Conservation (phyloP, 805 yeast genomes). For the Metschnikowia similis region DNA sequence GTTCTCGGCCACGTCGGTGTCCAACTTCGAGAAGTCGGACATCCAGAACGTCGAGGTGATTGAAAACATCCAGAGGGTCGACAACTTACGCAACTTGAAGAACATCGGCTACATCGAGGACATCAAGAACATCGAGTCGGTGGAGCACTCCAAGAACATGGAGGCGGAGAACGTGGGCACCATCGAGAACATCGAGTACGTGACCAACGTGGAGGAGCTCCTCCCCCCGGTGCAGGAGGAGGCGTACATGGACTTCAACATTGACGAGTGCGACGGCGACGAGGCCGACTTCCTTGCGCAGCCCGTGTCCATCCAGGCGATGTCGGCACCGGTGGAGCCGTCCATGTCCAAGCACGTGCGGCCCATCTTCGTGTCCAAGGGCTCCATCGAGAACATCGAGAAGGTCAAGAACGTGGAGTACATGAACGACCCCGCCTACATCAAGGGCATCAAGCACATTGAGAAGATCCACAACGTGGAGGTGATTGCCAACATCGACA, state of each 20-base stretch:
- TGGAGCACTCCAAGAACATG: constrained; percentile 3
- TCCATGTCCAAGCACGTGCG: not conserved
- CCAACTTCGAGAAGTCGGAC: not conserved
- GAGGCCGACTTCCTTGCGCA: not conserved
- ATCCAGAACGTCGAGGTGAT: constrained; percentile 1
- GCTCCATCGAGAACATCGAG: not conserved
- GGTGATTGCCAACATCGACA: not conserved
- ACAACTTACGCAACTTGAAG: not conserved
- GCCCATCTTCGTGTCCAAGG: not conserved
- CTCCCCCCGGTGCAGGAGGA: not conserved
- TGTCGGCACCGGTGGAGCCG: not conserved
- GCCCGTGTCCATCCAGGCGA: not conserved
- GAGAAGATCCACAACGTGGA: constrained; percentile 1
- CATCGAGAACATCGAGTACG: not conserved
- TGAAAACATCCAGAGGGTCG: not conserved
- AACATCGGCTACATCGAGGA: constrained; percentile 3
- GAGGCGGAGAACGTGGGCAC: not conserved
- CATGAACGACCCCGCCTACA: not conserved
- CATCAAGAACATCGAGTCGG: constrained; percentile 1
- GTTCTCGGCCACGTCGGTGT: not conserved
- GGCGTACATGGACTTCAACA: not conserved
- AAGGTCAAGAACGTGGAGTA: not conserved
- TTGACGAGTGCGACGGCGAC: not conserved
- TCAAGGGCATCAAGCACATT: not conserved
- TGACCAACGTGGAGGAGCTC: constrained; percentile 1